These are phyloP conservation scores for Musa acuminata DNA, from an alignment of 176 grass and related monocot genomes.

Conservation along the genomic window DNA sequence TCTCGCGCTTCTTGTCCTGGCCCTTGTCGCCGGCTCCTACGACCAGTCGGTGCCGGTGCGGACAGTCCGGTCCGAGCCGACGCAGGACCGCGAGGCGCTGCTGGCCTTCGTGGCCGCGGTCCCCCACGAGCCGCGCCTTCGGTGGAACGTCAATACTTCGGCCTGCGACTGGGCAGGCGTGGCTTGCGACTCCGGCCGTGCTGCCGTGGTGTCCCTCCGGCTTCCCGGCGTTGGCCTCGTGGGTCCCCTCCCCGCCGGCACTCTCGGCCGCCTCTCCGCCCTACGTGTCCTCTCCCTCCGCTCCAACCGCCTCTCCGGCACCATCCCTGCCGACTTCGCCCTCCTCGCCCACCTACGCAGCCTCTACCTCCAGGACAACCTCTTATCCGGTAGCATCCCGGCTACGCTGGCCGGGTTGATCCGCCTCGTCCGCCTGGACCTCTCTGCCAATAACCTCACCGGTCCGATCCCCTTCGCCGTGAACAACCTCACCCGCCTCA, in stretches of 20 bases:
- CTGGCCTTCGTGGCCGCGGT: constrained; percentile 39
- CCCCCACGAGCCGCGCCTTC: constrained; percentile 45
- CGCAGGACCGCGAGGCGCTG: constrained; percentile 32
- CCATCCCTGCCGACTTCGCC: constrained; percentile 46
- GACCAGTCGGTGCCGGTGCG: not conserved
- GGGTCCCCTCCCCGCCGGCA: constrained; percentile 30
- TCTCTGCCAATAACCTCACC: constrained; percentile 47
- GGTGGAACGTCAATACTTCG: constrained; percentile 37
- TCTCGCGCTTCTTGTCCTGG: not conserved
- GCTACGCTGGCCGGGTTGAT: constrained; percentile 15
- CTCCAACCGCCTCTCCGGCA: constrained; percentile 52
- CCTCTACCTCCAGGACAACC: constrained; percentile 58
- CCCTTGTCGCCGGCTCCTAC: not conserved
- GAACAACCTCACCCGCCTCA: constrained; percentile 26
- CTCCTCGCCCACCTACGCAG: constrained; percentile 28
- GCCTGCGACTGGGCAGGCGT: constrained; percentile 62
- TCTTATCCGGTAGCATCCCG: constrained; percentile 36
- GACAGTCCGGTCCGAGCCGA: constrained; percentile 32
- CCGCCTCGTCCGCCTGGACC: constrained; percentile 41
- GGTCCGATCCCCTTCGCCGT: constrained; percentile 36
- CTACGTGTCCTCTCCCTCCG: constrained; percentile 61
- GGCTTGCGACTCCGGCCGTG: constrained; percentile 37
- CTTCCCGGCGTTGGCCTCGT: constrained; percentile 65
- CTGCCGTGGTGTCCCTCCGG: constrained; percentile 34
- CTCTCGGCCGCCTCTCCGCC: constrained; percentile 19